Conservation (phyloP, 1,284 basidiomycete species). For the Hypsizygus ulmarius region DNA sequence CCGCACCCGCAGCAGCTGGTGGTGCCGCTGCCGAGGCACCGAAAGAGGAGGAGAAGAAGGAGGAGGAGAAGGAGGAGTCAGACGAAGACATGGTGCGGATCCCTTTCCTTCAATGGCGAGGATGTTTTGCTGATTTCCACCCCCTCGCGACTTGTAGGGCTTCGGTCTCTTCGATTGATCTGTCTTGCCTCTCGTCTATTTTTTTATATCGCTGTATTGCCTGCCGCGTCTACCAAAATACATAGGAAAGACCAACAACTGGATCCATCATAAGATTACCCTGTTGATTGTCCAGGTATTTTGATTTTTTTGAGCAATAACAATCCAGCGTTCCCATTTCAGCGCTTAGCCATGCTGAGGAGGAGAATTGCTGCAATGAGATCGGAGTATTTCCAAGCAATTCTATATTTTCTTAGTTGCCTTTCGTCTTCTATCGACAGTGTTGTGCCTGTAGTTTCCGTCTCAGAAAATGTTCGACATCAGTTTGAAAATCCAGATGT, state of each 20-base stretch:
- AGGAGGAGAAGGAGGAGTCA: slow-evolving; percentile 87
- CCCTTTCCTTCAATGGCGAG: neutral
- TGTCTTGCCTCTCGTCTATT: slow-evolving; percentile 6
- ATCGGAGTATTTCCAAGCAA: too few species aligned
- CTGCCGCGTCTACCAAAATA: slow-evolving; percentile 14
- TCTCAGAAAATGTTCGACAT: too few species aligned
- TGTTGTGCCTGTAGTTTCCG: too few species aligned
- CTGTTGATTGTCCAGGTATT: too few species aligned
- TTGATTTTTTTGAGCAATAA: too few species aligned
- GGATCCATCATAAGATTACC: too few species aligned
- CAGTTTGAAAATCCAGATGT: too few species aligned
- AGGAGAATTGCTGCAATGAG: too few species aligned
- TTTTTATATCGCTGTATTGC: slow-evolving; percentile 13
- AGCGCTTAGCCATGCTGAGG: too few species aligned
- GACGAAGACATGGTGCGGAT: slow-evolving; percentile 89
- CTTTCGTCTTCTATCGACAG: too few species aligned
- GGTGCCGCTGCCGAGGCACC: slow-evolving; percentile 62
- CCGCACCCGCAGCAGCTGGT: slow-evolving; percentile 54
- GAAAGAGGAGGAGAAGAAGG: slow-evolving; percentile 70
- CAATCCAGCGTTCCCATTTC: too few species aligned
- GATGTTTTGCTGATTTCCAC: neutral
- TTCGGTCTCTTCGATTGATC: slow-evolving; percentile 45
- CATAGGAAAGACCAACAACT: slow-evolving; percentile 7
- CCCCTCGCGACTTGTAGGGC: slow-evolving; percentile 30
- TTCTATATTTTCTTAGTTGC: too few species aligned